Base-by-base conservation (phyloP, 1,284 basidiomycete species). In the Cryptococcus deneoformans region DNA sequence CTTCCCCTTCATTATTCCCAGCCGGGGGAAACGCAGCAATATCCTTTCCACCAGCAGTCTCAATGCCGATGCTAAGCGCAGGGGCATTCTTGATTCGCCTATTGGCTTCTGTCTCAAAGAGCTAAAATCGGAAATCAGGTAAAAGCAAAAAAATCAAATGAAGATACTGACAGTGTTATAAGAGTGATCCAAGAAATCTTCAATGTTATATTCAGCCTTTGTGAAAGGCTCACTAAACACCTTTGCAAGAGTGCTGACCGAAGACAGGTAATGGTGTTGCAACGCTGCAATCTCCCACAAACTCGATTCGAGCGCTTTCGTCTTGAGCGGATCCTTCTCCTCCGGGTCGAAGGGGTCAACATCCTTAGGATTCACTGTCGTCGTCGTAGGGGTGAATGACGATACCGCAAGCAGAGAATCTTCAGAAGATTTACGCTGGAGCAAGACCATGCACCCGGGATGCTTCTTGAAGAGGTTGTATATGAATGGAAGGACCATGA, bases 171-270 rank as follows among this genome's bases (percentile, higher is more conserved):
- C 91, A 52, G 92, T 97, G 12, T 82, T 83, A 71, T 97, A 99
- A 0, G 91, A 92, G 74, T 98, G 92, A 78, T 99, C 96, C 69
- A 98, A 77, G 75, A 99, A 99, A 75, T 99, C 96, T 67, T 99
- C 96, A 82, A 97, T 85, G 35, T 85, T 82, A 77, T 94, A 98
- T 35, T 83, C 82, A 10, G 88, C 90, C 70, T 94, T 94, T 7
- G 92, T 97, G 77, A 99, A 98, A 1, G 90, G 88, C 72, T 96
- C 93, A 10, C 84, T 83, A 62, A 98, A 89, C 54, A 99, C 87
- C 66, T 88, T 87, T 14, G 86, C 87, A 53, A 99, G 77, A 0
- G 91, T 92, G 8, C 89, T 86, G 8, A 96, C 87, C 0, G 86
- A 84, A 1, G 89, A 80, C 56, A 95, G 86, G 72, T 97, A 98